phyloP scores from a whole-genome alignment of 495 filamentous ascomycete species.

The Penicillium goetzii region DNA sequence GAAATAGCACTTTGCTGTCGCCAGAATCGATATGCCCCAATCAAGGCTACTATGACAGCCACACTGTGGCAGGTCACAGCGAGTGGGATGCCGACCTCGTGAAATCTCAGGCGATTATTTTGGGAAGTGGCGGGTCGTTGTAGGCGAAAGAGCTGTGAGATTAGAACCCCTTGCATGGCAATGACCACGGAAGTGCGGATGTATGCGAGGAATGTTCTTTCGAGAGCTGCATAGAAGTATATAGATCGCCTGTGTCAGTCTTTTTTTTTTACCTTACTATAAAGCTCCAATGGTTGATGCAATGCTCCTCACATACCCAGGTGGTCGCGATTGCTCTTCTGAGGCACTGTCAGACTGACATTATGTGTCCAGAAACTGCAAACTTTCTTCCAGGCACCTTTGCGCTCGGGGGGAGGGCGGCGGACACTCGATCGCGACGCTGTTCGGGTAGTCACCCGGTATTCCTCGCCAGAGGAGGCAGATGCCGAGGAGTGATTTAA shows the following conservation, averaged over 20 bases:
- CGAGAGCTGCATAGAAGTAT: conserved; percentile 54
- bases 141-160: conserved; percentile 72
- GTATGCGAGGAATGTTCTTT: conserved; percentile 80
- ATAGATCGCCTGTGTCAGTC: conserved; percentile 32
- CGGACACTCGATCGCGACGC: conserved; percentile 26
- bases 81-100: conserved; percentile 67
- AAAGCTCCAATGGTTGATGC: too few species aligned
- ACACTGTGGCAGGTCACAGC: conserved; percentile 59
- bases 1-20: conserved; percentile 69
- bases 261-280: too few species aligned
- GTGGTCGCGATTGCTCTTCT: conserved; percentile 52
- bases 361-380: conserved; percentile 45
- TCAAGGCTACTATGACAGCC: conserved; percentile 57
- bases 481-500: conserved; percentile 33
- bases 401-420: conserved; percentile 24
- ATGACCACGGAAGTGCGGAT: conserved; percentile 72
- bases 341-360: conserved; percentile 46
- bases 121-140: conserved; percentile 49
- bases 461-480: conserved; percentile 34
- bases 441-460: conserved; percentile 35
- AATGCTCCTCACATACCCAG: conserved; percentile 45
- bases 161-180: conserved; percentile 65
- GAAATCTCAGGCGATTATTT: conserved; percentile 56
- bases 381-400: conserved; percentile 30
- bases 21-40: conserved; percentile 71